Base-by-base conservation (phyloP, 2,329 filamentous ascomycete genomes). In the Basipetospora sp. region DNA sequence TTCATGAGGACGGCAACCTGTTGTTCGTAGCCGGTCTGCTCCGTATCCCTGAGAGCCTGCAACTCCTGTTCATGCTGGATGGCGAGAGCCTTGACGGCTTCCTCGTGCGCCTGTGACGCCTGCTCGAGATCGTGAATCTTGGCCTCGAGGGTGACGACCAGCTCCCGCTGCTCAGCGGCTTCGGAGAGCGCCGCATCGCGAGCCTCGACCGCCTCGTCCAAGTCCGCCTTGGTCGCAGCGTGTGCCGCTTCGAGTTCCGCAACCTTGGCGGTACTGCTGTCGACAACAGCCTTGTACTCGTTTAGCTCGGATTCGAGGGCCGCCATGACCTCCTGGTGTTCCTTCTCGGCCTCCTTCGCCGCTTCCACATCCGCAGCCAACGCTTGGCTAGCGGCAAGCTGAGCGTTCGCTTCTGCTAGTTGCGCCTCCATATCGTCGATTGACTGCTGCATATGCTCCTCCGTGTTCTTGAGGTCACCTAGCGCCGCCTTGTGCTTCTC, bases 271-370 rank as follows among this genome's bases (percentile, higher is more conserved):
- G 75, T 65, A 48, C 87, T 83, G 45, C 64, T 68, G 44, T 71
- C 69, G 48, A 92, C 78, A 27, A 81, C 72, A 3, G 69, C 62
- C 59, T 82, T 87, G 59, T 93, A 86, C 51, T 85, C 77, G 36
- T 87, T 76, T 38, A 94, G 78, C 52, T 93, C 79, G 42, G 60
- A 67, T 44, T 81, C 80, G 30, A 94, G 59, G 31, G 64, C 65
- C 26, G 65, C 60, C 25, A 82, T 60, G 34, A 77, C 59, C 26
- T 70, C 64, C 41, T 77, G 62, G 43, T 83, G 74, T 50, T 70
- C 67, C 29, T 56, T 55, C 26, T 69, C 58, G 3, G 56, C 60
- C 42, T 74, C 69, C 39, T 56, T 58, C 20, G 43, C 38, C 1
- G 67, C 59, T 17, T 71, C 54, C 2, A 62, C 57, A 5, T 57